Evolutionary conservation across 2,329 filamentous ascomycete species (phyloP).

Genomic region (Beauveria varroae): DNA sequence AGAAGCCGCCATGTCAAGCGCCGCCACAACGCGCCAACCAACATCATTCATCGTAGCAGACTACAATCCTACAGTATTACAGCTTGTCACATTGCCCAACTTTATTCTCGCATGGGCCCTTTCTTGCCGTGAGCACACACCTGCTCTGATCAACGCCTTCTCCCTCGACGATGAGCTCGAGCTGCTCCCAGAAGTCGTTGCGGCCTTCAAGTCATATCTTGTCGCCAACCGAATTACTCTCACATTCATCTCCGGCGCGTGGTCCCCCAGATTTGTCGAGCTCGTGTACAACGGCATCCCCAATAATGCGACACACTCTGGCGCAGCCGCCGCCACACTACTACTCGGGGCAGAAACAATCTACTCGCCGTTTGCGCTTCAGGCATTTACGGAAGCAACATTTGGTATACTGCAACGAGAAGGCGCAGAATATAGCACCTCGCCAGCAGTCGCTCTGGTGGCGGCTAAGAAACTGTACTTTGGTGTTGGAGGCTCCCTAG

Average conservation of each 20-base stretch:
- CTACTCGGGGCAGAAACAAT: constrained; percentile 76
- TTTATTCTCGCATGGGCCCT: constrained; percentile 63
- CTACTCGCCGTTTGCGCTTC: constrained; percentile 66
- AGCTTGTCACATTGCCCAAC: constrained; percentile 74
- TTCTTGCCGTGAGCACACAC: constrained; percentile 28
- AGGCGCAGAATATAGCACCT: constrained; percentile 17
- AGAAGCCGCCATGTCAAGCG: background rate
- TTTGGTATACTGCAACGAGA: constrained; percentile 49
- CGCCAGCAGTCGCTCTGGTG: constrained; percentile 51
- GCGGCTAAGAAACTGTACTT: constrained; percentile 78
- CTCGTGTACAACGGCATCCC: constrained; percentile 39
- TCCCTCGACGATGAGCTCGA: constrained; percentile 55
- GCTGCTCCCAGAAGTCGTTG: constrained; percentile 48
- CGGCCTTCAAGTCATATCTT: constrained; percentile 51
- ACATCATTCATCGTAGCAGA: constrained; percentile 64
- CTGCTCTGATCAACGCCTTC: constrained; percentile 38
- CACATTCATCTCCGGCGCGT: constrained; percentile 66
- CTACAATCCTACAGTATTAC: constrained; percentile 72
- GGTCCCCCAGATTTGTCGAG: constrained; percentile 57
- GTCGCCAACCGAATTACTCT: constrained; percentile 43
- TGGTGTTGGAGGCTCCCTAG: constrained; percentile 73
- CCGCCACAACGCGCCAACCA: constrained; percentile 14
- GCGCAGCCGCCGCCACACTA: constrained; percentile 29
- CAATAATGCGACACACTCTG: background rate
- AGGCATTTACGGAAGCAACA: constrained; percentile 60